Base-by-base conservation (phyloP, 2,329 filamentous ascomycete species). In the Fragosphaeria purpurea region DNA sequence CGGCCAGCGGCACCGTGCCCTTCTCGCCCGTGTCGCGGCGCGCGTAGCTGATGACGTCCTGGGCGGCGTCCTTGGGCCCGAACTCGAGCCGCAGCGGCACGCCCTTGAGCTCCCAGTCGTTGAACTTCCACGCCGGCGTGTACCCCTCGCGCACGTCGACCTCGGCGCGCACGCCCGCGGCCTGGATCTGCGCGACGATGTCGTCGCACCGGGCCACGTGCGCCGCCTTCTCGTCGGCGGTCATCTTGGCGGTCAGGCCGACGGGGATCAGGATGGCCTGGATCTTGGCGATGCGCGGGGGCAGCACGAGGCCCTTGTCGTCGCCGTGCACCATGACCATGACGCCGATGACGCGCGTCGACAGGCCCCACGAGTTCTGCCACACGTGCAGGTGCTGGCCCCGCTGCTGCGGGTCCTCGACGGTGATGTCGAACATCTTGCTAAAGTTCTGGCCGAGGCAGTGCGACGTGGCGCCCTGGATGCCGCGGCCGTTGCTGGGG, bases 291-390 rank as follows among this genome's bases (percentile, higher is more conserved):
- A 97, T 86, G 50, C 89, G 81, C 41, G 93, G 93, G 64, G 93
- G 93, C 48, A 97, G 82, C 55, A 97, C 89, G 13, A 98, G 77
- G 57, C 93, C 93, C 69, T 91, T 91, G 72, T 98, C 86, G 65
- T 98, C 93, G 62, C 89, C 85, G 70, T 98, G 93, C 54, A 95
- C 89, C 82, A 98, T 93, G 62, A 96, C 87, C 91, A 97, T 97
- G 66, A 97, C 89, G 72, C 93, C 94, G 58, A 98, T 95, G 51
- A 91, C 88, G 65, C 93, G 88, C 50, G 93, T 98, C 1, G 91
- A 97, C 54, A 98, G 80, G 70, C 93, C 93, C 93, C 93, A 98
- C 11, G 89, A 96, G 75, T 98, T 98, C 68, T 98, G 93, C 90
- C 91, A 97, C 51, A 97, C 90, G 63, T 91, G 74, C 51, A 96